Conservation (phyloP, 768 basidiomycete genomes). For the Pulveroboletus sp. region DNA sequence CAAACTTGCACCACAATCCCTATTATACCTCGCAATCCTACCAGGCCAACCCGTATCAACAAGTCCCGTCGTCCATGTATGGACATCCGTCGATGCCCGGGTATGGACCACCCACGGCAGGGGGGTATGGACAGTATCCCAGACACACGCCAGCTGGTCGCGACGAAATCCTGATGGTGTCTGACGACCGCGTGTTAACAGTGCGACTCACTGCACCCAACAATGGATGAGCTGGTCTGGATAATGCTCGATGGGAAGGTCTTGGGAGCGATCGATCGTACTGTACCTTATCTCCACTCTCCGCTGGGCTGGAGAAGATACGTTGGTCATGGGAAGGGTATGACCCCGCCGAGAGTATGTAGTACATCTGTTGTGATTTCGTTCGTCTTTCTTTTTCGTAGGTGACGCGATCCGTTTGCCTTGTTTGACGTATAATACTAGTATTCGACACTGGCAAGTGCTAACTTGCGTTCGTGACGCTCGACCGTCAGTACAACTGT, state of each 20-base stretch:
- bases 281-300: constrained; percentile 11
- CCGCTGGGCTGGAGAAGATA: constrained; percentile 13
- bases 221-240: constrained; percentile 10
- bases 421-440: too few relatives aligned
- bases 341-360: constrained; percentile 11
- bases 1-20: constrained; percentile 35
- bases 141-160: constrained; percentile 52
- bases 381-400: constrained; percentile 9
- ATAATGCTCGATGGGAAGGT: background rate
- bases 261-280: constrained; percentile 4
- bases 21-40: constrained; percentile 32
- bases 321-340: constrained; percentile 3
- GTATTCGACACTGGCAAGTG: too few relatives aligned
- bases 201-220: constrained; percentile 47
- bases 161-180: constrained; percentile 86
- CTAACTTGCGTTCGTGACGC: too few relatives aligned
- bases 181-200: constrained; percentile 80
- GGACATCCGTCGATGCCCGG: constrained; percentile 26
- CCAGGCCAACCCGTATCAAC: constrained; percentile 31
- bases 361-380: constrained; percentile 30
- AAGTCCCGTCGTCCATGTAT: constrained; percentile 23
- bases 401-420: background rate
- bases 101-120: constrained; percentile 22
- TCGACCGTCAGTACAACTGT: too few relatives aligned
- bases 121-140: constrained; percentile 40